A percentile compares a stretch with the other conserved stretches of the same genome.
Evolutionary conservation across 2,329 filamentous ascomycete species (phyloP).

Genomic region (Claviceps africana): DNA sequence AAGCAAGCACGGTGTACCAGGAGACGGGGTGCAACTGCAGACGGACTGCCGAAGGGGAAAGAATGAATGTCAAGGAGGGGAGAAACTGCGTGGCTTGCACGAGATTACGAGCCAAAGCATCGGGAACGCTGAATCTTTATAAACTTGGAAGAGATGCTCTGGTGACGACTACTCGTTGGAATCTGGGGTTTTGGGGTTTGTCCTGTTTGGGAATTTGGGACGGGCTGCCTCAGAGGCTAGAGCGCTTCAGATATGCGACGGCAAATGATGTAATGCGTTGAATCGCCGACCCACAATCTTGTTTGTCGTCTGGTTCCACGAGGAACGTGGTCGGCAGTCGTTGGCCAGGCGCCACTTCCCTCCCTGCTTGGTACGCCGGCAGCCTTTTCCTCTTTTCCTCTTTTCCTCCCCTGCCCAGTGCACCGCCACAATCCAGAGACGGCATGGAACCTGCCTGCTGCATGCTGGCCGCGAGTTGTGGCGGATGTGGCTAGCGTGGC

Average conservation of each 20-base stretch:
- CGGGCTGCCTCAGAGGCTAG: neutral
- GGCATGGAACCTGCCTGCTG: neutral
- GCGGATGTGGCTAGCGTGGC: too few species aligned
- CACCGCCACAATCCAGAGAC: constrained; percentile 3
- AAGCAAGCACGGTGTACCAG: neutral
- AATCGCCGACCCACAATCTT: neutral
- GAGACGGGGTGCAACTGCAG: neutral
- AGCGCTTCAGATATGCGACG: neutral
- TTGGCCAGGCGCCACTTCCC: neutral
- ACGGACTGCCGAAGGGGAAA: neutral
- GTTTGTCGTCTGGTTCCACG: neutral
- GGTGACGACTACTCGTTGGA: neutral
- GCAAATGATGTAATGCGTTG: constrained; percentile 15
- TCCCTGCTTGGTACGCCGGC: neutral
- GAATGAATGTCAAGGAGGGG: neutral
- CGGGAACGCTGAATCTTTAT: neutral
- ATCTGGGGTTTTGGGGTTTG: neutral
- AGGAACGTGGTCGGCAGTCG: neutral
- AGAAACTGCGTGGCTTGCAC: neutral
- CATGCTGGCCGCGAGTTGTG: neutral
- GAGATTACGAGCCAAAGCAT: neutral
- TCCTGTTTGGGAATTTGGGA: neutral
- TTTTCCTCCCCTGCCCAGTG: neutral
- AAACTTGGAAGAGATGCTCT: neutral
- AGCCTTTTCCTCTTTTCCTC: constrained; percentile 1